Evolutionary conservation across 345 rosid genomes (phyloP).

Genomic region (Brassica incana): DNA sequence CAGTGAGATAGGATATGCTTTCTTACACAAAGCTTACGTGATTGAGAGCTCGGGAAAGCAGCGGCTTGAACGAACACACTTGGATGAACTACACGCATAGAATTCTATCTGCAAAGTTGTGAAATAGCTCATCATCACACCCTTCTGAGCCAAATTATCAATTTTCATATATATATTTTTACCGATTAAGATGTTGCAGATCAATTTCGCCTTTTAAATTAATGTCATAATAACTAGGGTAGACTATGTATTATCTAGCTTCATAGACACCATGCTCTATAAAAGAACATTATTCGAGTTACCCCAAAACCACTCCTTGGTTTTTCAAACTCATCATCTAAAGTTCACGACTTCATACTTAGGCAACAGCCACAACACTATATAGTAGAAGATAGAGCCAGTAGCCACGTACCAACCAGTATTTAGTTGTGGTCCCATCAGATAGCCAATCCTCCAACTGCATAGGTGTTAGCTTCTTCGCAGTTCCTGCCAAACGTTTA

Average conservation of each 20-base stretch:
- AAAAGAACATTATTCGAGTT: background rate
- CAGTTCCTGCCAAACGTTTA: constrained; percentile 48
- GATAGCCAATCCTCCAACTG: constrained; percentile 80
- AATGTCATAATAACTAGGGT: no score
- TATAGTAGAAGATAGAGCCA: constrained; percentile 3
- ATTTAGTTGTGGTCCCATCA: constrained; percentile 73
- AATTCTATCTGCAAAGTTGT: constrained; percentile 68
- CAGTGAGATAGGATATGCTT: constrained; percentile 6
- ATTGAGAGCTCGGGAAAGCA: constrained; percentile 78
- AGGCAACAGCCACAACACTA: background rate
- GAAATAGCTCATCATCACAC: constrained; percentile 10
- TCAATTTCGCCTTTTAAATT: no score
- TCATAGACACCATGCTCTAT: background rate
- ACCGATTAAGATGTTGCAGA: no score
- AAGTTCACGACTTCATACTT: background rate
- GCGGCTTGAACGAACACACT: constrained; percentile 66
- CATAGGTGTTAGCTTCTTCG: constrained; percentile 73
- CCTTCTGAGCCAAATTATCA: no score
- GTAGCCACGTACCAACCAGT: constrained; percentile 78
- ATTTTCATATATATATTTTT: no score
- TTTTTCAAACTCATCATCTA: background rate
- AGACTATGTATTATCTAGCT: background rate
- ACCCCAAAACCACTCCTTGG: background rate
- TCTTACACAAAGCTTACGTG: constrained; percentile 48
- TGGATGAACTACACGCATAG: constrained; percentile 54